Base-by-base conservation (phyloP, 2,329 filamentous ascomycete species). In the Fusarium veterinarium region DNA sequence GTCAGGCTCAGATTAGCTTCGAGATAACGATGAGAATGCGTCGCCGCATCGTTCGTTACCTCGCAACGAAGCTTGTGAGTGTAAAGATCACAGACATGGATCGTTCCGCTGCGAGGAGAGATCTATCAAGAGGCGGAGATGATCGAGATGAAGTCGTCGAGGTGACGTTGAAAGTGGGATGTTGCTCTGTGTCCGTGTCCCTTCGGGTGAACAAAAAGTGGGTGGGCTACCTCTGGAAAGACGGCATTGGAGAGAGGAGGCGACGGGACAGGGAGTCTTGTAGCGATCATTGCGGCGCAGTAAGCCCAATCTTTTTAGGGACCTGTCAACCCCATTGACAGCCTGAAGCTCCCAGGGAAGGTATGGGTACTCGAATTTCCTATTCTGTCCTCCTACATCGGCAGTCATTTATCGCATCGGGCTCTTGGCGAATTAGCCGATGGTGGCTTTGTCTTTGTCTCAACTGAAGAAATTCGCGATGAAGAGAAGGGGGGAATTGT, bases 151-250 rank as follows among this genome's bases (percentile, higher is more conserved):
- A 69, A 64, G 51, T 68, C 37, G 49, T 53, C n/a, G 20, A 57
- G 44, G 70, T 67, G 55, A 72, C 59, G 58, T 69, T 71, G 61
- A 37, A 48, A 51, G 66, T 71, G 57, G 46, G 71, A 73, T 73
- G 45, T 57, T 63, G 66, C 20, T 45, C 42, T n/a, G 45, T 31
- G 17, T 30, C 25, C 14, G 44, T 56, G 53, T 48, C 40, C 31
- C 19, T 49, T 13, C 14, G 40, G 25, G 12, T 35, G 33, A 58
- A 35, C 48, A 41, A 69, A 69, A 69, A 67, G 30, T 52, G 66
- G 64, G 57, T 28, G 58, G 64, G 58, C 51, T 33, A 16, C 57
- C 45, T 67, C 61, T 41, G 42, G 31, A 37, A 57, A 28, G 23
- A 52, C 42, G 48, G 49, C 30, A 58, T 30, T 41, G 35, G 35